Evolutionary conservation across 768 basidiomycete species (phyloP), one percentile per base, ranked within the genome.

Genomic region (Galerina sulciceps): DNA sequence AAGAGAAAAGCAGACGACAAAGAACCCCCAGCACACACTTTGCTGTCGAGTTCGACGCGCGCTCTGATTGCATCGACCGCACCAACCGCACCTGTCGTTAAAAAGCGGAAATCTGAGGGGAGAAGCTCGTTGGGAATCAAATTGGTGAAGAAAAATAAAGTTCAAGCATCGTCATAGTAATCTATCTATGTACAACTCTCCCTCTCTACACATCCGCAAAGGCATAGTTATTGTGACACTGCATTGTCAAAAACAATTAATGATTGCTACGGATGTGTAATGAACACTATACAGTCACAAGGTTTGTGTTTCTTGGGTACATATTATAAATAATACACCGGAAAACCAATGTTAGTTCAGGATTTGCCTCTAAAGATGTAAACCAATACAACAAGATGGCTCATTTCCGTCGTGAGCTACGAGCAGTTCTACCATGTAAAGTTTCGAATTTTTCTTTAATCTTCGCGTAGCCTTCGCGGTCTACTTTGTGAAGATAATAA

Each of bases 1-100:
- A 95, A 95, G 75, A 86, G 93, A 52, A 94, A 93, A 69, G 93
- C 92, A 6, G 91, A 87, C 22, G 85, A 86, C n/a, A 69, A 81
- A 18, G 92, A 94, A 64, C 92, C 93, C 1, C 82, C 86, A 11
- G 68, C 93, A 57, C 80, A 85, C 56, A 86, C 81, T 55, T 77
- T 94, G 0, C 75, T 94, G 34, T 85, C 90, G 2, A 88, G 88
- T 47, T 80, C 85, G 18, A 81, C 86, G 6, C 81, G 83, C 34
- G 76, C 84, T n/a, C 68, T 90, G 58, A 81, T 91, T 18, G 73
- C 71, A 17, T 73, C 83, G 31, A 85, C 85, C 67, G 71, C 75
- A 2, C 68, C 74, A 13, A 66, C 77, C 17, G 73, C 77, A 2
- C 62, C 59, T 3, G 67, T 75, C 9, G 66, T 74, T 34, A 88